Percentiles rank a stretch among this genome's conserved stretches.
Conservation (phyloP, 495 filamentous ascomycete genomes). For the Monascus purpureus region DNA sequence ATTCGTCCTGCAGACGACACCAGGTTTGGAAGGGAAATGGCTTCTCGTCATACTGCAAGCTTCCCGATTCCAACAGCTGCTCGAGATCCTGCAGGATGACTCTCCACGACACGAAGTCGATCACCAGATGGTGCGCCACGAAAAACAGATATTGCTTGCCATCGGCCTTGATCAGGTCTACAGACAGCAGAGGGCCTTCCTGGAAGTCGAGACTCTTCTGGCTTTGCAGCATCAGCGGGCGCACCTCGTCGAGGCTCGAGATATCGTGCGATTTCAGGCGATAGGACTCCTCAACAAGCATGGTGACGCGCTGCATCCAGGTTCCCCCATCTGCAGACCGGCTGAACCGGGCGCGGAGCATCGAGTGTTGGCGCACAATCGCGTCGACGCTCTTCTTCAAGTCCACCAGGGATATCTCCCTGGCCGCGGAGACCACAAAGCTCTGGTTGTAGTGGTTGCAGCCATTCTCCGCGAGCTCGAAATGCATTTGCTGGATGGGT, state of each 20-base stretch:
- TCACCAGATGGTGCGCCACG: slow-evolving; percentile 37
- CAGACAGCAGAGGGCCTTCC: slow-evolving; percentile 12
- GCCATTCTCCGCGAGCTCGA: slow-evolving; percentile 26
- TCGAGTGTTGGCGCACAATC: slow-evolving; percentile 43
- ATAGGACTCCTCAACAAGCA: slow-evolving; percentile 4
- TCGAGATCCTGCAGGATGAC: slow-evolving; percentile 41
- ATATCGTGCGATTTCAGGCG: slow-evolving; percentile 1
- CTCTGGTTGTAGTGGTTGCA: slow-evolving; percentile 48
- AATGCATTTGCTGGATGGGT: slow-evolving; percentile 50
- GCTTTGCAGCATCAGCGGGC: not conserved
- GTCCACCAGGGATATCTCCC: slow-evolving; percentile 20
- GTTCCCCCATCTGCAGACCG: slow-evolving; percentile 5
- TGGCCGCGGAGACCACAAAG: slow-evolving; percentile 37
- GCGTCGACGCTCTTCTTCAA: slow-evolving; percentile 31
- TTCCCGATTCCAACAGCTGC: slow-evolving; percentile 23
- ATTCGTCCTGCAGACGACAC: slow-evolving; percentile 20
- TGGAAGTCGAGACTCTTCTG: slow-evolving; percentile 8
- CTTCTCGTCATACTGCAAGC: slow-evolving; percentile 14
- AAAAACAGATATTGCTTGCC: slow-evolving; percentile 30
- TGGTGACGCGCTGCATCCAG: slow-evolving; percentile 15
- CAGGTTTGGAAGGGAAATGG: slow-evolving; percentile 40
- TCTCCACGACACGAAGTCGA: slow-evolving; percentile 43
- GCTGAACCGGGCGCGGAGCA: slow-evolving; percentile 45
- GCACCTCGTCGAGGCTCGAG: slow-evolving; percentile 1
- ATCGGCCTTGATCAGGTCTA: slow-evolving; percentile 25